These are phyloP conservation scores for Phaffomyces thermotolerans DNA, from an alignment of 805 yeast species.

Conservation along the genomic window DNA sequence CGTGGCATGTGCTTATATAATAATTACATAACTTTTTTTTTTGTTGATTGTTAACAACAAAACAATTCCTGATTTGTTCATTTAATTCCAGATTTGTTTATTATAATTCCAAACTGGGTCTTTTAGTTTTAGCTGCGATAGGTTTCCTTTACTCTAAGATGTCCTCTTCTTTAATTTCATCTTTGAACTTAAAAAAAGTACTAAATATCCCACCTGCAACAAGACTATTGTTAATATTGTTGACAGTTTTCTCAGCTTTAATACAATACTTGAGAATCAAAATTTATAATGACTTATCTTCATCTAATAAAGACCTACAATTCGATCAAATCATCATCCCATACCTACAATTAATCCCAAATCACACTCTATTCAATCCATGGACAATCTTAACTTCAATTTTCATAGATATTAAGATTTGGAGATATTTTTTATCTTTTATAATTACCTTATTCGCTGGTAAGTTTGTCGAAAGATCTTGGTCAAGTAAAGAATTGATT, in stretches of 20 bases:
- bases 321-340: slow-evolving; percentile 45
- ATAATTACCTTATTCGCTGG: slow-evolving; percentile 51
- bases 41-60: too few species aligned
- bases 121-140: slow-evolving; percentile 15
- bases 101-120: slow-evolving; percentile 16
- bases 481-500: slow-evolving; percentile 51
- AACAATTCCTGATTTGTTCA: too few species aligned
- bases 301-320: slow-evolving; percentile 19
- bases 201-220: slow-evolving; percentile 40
- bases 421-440: slow-evolving; percentile 40
- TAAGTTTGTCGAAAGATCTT: slow-evolving; percentile 54
- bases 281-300: slow-evolving; percentile 23
- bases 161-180: slow-evolving; percentile 18
- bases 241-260: slow-evolving; percentile 33
- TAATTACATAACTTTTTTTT: too few species aligned
- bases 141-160: slow-evolving; percentile 20
- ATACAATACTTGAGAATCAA: slow-evolving; percentile 37
- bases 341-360: slow-evolving; percentile 56
- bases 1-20: neutral
- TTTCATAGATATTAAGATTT: slow-evolving; percentile 50
- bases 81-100: too few species aligned
- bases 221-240: slow-evolving; percentile 33
- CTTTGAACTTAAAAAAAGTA: slow-evolving; percentile 15
- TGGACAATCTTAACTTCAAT: slow-evolving; percentile 59
- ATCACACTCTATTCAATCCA: slow-evolving; percentile 46